Conservation (phyloP, 2,329 filamentous ascomycete species). For the Penicillium expansum region DNA sequence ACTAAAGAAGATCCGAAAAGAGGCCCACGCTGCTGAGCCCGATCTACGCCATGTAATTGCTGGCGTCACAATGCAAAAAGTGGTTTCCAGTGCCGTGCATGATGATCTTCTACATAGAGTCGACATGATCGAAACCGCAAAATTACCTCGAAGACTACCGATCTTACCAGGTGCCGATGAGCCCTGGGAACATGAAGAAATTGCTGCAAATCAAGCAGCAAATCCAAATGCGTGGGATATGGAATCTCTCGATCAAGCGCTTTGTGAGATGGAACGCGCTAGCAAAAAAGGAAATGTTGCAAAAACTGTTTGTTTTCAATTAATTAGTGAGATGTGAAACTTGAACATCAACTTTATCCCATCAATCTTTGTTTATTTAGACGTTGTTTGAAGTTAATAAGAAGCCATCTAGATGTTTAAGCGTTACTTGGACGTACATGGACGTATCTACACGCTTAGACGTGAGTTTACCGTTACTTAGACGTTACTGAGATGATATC, state of each 20-base stretch:
- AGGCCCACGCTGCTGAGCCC: conserved; percentile 20
- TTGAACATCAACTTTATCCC: background rate
- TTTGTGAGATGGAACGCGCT: conserved; percentile 16
- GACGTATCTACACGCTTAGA: background rate
- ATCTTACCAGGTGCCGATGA: conserved; percentile 16
- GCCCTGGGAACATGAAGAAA: conserved; percentile 9
- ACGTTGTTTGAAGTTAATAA: background rate
- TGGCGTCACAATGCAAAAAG: conserved; percentile 20
- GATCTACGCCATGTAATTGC: conserved; percentile 22
- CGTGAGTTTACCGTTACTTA: too few species aligned
- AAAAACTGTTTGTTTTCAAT: conserved; percentile 18
- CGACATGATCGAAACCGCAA: conserved; percentile 11
- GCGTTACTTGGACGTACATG: background rate
- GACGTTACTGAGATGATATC: background rate
- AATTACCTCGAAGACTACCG: conserved; percentile 4
- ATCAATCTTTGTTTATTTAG: background rate
- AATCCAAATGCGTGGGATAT: conserved; percentile 13
- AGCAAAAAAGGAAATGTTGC: conserved; percentile 16
- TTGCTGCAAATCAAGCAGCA: background rate
- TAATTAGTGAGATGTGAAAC: conserved; percentile 19
- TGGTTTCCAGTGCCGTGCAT: conserved; percentile 5
- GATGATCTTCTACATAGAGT: conserved; percentile 18
- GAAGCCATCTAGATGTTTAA: too few species aligned
- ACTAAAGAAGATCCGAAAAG: conserved; percentile 23
- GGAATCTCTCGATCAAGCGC: conserved; percentile 15